These are phyloP conservation scores for Hypsizygus ulmarius DNA, from an alignment of 1,284 basidiomycete species.

Conservation along the genomic window DNA sequence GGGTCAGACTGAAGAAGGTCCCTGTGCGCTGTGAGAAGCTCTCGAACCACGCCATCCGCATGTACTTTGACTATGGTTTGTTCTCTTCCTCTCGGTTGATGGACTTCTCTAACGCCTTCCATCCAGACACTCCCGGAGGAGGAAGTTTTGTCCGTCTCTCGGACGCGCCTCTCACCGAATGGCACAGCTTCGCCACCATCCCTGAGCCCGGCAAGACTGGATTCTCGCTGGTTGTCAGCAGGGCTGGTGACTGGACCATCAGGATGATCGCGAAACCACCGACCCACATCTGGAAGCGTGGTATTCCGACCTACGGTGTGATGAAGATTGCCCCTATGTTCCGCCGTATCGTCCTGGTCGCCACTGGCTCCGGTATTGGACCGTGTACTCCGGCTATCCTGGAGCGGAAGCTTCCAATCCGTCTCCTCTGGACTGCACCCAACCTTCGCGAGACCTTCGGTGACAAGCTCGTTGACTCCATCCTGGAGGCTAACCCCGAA, in stretches of 20 bases:
- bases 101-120: conserved; percentile 21
- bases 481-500: conserved; percentile 48
- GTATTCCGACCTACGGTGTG: conserved; percentile 57
- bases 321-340: conserved; percentile 56
- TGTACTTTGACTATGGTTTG: conserved; percentile 56
- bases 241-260: conserved; percentile 61
- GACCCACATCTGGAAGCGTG: conserved; percentile 52
- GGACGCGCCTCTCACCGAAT: conserved; percentile 52
- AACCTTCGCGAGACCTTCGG: conserved; percentile 62
- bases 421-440: conserved; percentile 61
- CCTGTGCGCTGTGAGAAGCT: conserved; percentile 52
- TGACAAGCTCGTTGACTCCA: conserved; percentile 53
- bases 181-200: conserved; percentile 62
- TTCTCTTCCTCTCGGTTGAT: conserved; percentile 27
- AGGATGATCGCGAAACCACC: conserved; percentile 53
- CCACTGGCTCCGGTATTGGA: conserved; percentile 60
- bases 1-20: conserved; percentile 53
- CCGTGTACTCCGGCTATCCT: conserved; percentile 57
- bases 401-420: conserved; percentile 48
- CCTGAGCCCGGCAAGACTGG: conserved; percentile 50
- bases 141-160: conserved; percentile 58
- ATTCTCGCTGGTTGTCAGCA: conserved; percentile 57
- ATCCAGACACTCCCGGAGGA: conserved; percentile 43
- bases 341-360: conserved; percentile 55
- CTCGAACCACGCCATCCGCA: conserved; percentile 54